Conservation (phyloP, 1,139 yeast species). For the Candida sanyaensis region DNA sequence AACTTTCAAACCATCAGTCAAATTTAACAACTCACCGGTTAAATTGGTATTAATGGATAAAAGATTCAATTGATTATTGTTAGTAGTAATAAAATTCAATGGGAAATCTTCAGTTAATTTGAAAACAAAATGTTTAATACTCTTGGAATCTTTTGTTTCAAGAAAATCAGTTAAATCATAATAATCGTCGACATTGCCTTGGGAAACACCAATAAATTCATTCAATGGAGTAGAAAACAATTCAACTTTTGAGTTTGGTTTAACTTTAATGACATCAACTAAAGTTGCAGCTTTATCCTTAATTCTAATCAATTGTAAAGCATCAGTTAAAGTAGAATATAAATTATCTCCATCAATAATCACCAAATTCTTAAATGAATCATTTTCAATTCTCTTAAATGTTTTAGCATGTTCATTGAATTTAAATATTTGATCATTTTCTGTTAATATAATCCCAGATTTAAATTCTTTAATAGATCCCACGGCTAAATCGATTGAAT, state of each 20-base stretch:
- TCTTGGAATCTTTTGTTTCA: slow-evolving; percentile 19
- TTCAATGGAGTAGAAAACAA: slow-evolving; percentile 19
- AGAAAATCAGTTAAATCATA: slow-evolving; percentile 33
- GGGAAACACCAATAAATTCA: slow-evolving; percentile 16
- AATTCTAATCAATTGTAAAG: slow-evolving; percentile 10
- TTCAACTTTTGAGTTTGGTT: slow-evolving; percentile 9
- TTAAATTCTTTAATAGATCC: slow-evolving; percentile 20
- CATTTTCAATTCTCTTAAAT: slow-evolving; percentile 13
- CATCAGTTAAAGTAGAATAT: slow-evolving; percentile 7
- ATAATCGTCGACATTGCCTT: slow-evolving; percentile 16
- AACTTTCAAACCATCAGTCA: slow-evolving; percentile 14
- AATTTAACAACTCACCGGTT: slow-evolving; percentile 14
- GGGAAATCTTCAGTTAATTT: slow-evolving; percentile 9
- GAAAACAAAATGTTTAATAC: slow-evolving; percentile 16
- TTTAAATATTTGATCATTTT: slow-evolving; percentile 19
- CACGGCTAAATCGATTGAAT: slow-evolving; percentile 8
- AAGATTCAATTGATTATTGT: slow-evolving; percentile 12
- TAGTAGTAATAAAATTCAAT: slow-evolving; percentile 13
- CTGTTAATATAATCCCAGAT: slow-evolving; percentile 21
- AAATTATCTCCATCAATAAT: slow-evolving; percentile 16
- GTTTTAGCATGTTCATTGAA: slow-evolving; percentile 10
- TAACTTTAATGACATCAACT: slow-evolving; percentile 7
- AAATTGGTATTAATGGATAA: slow-evolving; percentile 10
- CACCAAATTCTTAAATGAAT: slow-evolving; percentile 12
- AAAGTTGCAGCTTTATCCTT: slow-evolving; percentile 7